Evolutionary conservation across 1,284 basidiomycete genomes (phyloP), one percentile per base, ranked within the genome.

Genomic region (Entoloma clypeatum): DNA sequence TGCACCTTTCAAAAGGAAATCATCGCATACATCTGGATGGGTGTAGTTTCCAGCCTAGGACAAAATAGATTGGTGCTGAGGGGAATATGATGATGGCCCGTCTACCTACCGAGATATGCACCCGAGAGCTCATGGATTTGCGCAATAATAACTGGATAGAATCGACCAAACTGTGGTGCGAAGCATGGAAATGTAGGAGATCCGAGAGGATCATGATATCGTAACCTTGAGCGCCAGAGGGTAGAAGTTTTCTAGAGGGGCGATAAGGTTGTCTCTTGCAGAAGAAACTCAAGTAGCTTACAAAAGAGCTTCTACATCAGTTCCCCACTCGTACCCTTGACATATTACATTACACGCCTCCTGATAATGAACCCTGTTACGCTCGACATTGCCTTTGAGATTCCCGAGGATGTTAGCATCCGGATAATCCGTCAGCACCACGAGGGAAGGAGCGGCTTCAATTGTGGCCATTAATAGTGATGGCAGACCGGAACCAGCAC

Each of bases 371-470:
- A 45, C 28, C 5, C 38, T 48, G 52, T 85, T 85, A 37, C 70
- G 55, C 11, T 68, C 64, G 1, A 82, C 61, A 53, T 84, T 86
- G 4, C 55, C 52, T 23, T 56, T 52, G 11, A 85, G 64, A 51
- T 80, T 86, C 0, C 62, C 63, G 3, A 83, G 55, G 37, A 86
- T 81, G 3, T 58, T 61, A 9, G 72, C 64, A 52, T 86, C 81
- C 0, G 81, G 81, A 54, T 84, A 81, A 55, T 87, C 82, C 1
- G 80, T 84, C 22, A 72, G 68, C 9, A 81, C 74, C 26, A 81
- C 65, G 14, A 77, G 58, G 4, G 67, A 60, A 2, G 81, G 81
- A 3, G 71, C 62, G 1, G 60, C 47, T 2, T 61, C 43, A 6
- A 65, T 54, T 4, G 70, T 74, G 17, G 77, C 67, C 18, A 77